Evolutionary conservation across 1,284 basidiomycete species (phyloP).

Genomic region (Malassezia caprae): DNA sequence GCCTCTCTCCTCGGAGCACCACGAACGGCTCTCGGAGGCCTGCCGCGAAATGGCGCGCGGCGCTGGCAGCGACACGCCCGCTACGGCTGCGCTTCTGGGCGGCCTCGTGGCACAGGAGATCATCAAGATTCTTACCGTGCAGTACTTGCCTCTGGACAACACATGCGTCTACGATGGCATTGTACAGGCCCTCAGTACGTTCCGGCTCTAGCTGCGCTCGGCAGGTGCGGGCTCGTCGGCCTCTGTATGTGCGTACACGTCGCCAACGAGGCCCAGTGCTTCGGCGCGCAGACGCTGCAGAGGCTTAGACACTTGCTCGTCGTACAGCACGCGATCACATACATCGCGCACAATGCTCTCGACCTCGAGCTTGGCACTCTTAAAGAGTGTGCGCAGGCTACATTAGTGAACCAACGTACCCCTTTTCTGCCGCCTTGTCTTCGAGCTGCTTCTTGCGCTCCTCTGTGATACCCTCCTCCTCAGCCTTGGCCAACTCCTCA

Average conservation of each 20-base stretch:
- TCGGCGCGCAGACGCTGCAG: constrained; percentile 41
- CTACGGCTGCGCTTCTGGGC: constrained; percentile 82
- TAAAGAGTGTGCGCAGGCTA: constrained; percentile 44
- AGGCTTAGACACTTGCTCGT: constrained; percentile 44
- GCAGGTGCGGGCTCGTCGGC: not conserved
- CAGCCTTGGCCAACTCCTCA: constrained; percentile 64
- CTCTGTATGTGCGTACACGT: constrained; percentile 10
- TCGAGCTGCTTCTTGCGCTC: constrained; percentile 84
- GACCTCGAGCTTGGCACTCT: constrained; percentile 83
- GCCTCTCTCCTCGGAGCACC: not conserved
- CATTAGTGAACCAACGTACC: constrained; percentile 10
- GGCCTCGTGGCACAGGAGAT: constrained; percentile 92
- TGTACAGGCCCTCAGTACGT: constrained; percentile 50
- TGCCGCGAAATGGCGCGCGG: constrained; percentile 53
- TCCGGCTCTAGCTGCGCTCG: constrained; percentile 21
- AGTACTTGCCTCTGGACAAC: constrained; percentile 84
- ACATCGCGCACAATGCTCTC: constrained; percentile 87
- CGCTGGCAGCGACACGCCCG: constrained; percentile 69
- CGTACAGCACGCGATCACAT: constrained; percentile 69
- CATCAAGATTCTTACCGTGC: constrained; percentile 92
- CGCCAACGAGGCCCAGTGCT: constrained; percentile 29
- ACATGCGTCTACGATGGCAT: constrained; percentile 79
- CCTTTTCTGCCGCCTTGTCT: constrained; percentile 88
- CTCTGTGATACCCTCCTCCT: constrained; percentile 73
- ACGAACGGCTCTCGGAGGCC: not conserved